Base-by-base conservation (phyloP, 331 rosid species). In the Malus hybrid region DNA sequence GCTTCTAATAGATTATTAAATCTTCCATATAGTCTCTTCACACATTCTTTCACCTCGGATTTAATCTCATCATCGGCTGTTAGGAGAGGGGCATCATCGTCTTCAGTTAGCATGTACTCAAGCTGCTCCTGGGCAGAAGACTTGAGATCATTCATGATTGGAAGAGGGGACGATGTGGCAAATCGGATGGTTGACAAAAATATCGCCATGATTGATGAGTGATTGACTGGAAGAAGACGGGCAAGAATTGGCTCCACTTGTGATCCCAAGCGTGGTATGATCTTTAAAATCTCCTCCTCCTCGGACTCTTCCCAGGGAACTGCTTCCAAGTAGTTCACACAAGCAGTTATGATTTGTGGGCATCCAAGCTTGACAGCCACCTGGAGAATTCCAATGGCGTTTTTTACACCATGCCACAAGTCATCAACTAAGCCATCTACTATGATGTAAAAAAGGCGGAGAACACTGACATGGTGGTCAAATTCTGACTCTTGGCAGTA, bases 291-390 rank as follows among this genome's bases (percentile, higher is more conserved):
- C 80, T 94, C 95, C 84, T 94, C 99, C 84, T 94, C 99, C 87
- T 94, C 99, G 2, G 86, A 86, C 83, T 94, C 97, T 73, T 94
- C 97, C 99, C 99, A 94, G 4, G 93, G 82, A 39, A 90, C 91
- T 10, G 96, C 99, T 86, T 91, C 99, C 76, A 94, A 86, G 83
- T 94, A 92, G 62, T 74, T 87, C 78, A 88, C 99, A 75, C 96
- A 90, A 8, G 90, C 88, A 65, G 90, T 72, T 52, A 88, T 60
- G 57, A 92, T 86, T 61, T 86, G 83, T 4, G 88, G 90, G 83
- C 97, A 94, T 36, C 80, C 93, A 63, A 92, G 97, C 79, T 87
- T 87, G 46, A 88, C 87, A 5, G 96, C 96, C 62, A 90, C 97
- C 73, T 81, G 86, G 60, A 94, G 93, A 86, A 88, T 76, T 18